phyloP scores from a whole-genome alignment of 805 yeast species.

The Kodamaea jinghongensis region DNA sequence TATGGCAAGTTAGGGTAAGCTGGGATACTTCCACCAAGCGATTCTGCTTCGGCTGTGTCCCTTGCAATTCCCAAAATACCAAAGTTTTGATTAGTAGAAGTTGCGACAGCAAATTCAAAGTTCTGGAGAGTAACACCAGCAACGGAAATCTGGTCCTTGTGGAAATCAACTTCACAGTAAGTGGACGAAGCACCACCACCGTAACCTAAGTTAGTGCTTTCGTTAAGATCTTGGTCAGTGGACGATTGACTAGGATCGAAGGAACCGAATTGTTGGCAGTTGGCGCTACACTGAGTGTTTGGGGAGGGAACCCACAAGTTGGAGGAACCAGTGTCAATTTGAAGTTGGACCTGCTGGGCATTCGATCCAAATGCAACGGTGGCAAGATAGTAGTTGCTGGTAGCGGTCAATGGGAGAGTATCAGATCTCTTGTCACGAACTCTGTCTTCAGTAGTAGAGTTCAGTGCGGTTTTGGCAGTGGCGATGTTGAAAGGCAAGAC shows the following conservation, averaged over 20 bases:
- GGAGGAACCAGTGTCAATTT: conserved; percentile 14
- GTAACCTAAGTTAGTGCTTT: neutral
- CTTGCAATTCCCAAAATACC: conserved; percentile 12
- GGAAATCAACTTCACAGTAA: neutral
- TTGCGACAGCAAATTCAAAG: conserved; percentile 9
- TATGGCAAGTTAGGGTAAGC: conserved; percentile 65
- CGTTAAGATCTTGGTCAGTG: conserved; percentile 1
- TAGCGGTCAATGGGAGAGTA: neutral
- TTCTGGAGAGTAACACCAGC: conserved; percentile 6
- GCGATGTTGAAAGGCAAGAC: too few species aligned
- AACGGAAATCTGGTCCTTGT: conserved; percentile 6
- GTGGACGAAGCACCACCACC: conserved; percentile 2
- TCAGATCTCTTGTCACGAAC: neutral
- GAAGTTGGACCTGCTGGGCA: conserved; percentile 25
- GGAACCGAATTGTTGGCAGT: conserved; percentile 6
- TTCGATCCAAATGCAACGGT: neutral
- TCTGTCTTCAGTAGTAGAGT: too few species aligned
- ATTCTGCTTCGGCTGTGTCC: too few species aligned
- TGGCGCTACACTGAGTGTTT: neutral
- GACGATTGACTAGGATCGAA: conserved; percentile 11
- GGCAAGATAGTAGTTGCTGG: neutral
- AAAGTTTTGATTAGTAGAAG: neutral
- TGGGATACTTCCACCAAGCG: too few species aligned
- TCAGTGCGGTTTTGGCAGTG: too few species aligned
- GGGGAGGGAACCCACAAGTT: conserved; percentile 11